A percentile compares a stretch with the other conserved stretches of the same genome.
These are phyloP conservation scores for Dillenia turbinata DNA, from an alignment of 164 flowering plant genomes.

Conservation along the genomic window DNA sequence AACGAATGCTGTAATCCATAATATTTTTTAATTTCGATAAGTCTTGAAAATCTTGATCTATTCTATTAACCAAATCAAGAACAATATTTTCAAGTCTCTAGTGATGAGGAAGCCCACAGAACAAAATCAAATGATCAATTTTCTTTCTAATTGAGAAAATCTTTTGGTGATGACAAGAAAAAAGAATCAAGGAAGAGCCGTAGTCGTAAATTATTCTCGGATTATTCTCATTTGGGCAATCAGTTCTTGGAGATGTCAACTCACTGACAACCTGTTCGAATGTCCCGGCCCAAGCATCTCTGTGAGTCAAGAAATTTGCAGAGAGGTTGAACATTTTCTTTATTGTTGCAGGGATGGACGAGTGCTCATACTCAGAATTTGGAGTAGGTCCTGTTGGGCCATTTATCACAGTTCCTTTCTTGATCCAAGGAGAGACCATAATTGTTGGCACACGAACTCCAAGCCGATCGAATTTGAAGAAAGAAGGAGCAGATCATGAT, in stretches of 20 bases:
- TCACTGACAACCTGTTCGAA: conserved; percentile 70
- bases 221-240: conserved; percentile 81
- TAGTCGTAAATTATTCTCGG: no score
- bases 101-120: no score
- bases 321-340: conserved; percentile 88
- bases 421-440: conserved; percentile 98
- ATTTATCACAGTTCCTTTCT: conserved; percentile 81
- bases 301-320: conserved; percentile 82
- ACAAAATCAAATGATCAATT: no score
- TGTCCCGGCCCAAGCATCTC: conserved; percentile 99
- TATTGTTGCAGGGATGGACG: conserved; percentile 90
- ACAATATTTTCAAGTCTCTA: no score
- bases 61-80: no score
- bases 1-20: no score
- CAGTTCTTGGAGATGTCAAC: conserved; percentile 72
- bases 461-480: conserved; percentile 83
- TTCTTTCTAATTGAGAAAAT: no score
- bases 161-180: no score
- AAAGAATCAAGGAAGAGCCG: no score
- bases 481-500: conserved; percentile 42
- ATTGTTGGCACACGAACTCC: conserved; percentile 94
- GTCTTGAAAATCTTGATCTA: no score
- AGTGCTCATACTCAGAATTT: conserved; percentile 84
- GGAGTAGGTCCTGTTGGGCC: conserved; percentile 72
- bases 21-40: no score